Evolutionary conservation across 768 basidiomycete genomes (phyloP), one percentile per base, ranked within the genome.

Genomic region (Galerina sulciceps): DNA sequence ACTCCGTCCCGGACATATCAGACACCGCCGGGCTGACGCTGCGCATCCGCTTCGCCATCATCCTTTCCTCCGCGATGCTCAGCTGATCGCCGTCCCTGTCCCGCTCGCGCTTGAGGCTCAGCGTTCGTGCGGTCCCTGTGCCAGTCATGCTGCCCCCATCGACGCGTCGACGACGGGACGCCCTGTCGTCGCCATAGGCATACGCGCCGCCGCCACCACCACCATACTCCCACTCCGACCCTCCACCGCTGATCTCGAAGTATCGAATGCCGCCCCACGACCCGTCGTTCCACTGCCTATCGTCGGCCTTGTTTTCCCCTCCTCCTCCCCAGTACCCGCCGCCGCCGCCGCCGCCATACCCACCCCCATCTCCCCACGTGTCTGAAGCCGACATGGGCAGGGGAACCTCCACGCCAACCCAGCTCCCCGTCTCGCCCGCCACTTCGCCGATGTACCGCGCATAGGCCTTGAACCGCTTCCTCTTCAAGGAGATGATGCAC

Each of bases 351-450:
- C 20, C 35, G 4, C 26, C 36, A 11, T 36, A 8, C 1, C 56
- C 43, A 59, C n/a, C n/a, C n/a, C 49, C 65, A 62, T 58, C 60
- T 55, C 75, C 73, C 57, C 69, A 65, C 79, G 83, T 83, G 15
- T 74, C 73, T 9, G 83, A 84, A 42, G 70, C n/a, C n/a, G n/a
- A n/a, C n/a, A n/a, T 53, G 6, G 71, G 73, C 55, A 93, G 76
- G 1, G 93, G 91, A 10, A 94, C 91, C 70, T 96, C 94, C 14
- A 96, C 91, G 13, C 94, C 94, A 6, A 95, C 91, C 94, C 94
- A 96, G 0, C 91, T 86, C 1, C 94, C 94, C 4, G 68, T 64
- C 71, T 94, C 91, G 37, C 93, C 94, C 48, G 84, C 81, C 1
- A 96, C 87, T 68, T 93, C 91, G 6, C 91, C 94, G 51, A 96